These are phyloP conservation scores for Ricinus communis DNA, from an alignment of 345 rosid species.

Conservation along the genomic window DNA sequence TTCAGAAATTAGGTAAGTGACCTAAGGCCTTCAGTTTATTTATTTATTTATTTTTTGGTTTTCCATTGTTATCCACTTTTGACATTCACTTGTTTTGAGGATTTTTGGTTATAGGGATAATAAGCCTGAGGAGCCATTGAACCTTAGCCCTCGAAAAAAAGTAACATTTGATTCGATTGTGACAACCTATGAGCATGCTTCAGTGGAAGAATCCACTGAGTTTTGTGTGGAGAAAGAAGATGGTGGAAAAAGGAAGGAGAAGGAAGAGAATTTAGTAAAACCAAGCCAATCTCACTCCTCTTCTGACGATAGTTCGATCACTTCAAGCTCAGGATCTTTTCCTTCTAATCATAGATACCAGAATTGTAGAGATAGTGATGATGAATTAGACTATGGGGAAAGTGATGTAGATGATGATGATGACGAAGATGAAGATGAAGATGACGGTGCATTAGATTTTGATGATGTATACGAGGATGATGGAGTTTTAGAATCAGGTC, in stretches of 20 bases:
- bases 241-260: slow-evolving; percentile 18
- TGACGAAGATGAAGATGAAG: slow-evolving; percentile 11
- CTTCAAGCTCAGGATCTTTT: slow-evolving; percentile 50
- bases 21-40: not conserved
- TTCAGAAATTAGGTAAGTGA: slow-evolving; percentile 41
- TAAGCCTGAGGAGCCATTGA: slow-evolving; percentile 45
- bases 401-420: slow-evolving; percentile 24
- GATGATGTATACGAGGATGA: slow-evolving; percentile 13
- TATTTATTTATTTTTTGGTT: too few relatives aligned
- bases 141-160: slow-evolving; percentile 52
- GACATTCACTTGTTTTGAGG: not conserved
- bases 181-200: slow-evolving; percentile 60
- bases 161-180: slow-evolving; percentile 75
- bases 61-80: too few relatives aligned
- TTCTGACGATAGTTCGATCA: slow-evolving; percentile 47
- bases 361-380: slow-evolving; percentile 38
- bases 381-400: slow-evolving; percentile 33
- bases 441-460: slow-evolving; percentile 16
- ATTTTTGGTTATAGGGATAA: slow-evolving; percentile 37
- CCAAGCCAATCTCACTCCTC: slow-evolving; percentile 41
- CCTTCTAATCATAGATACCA: slow-evolving; percentile 54
- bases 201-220: slow-evolving; percentile 39
- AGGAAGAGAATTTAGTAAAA: slow-evolving; percentile 26
- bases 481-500: slow-evolving; percentile 4
- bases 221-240: slow-evolving; percentile 33